Evolutionary conservation across 2,329 filamentous ascomycete species (phyloP), one percentile per base, ranked within the genome.

Genomic region (Helotiales sp.): DNA sequence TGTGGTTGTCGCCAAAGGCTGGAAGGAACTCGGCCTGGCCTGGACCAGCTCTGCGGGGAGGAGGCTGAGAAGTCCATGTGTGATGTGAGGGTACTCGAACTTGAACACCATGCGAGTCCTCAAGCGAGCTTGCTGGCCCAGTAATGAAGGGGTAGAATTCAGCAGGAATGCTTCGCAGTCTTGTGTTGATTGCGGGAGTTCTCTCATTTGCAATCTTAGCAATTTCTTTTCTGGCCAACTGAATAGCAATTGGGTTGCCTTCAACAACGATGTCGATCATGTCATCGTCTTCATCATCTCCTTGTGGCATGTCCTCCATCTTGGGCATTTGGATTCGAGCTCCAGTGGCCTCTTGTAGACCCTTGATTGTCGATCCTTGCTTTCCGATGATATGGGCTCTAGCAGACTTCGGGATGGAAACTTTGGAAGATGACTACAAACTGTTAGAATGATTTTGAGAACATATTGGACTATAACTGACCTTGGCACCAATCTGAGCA

Each of bases 101-200:
- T 77, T 92, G 90, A 40, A 97, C 84, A 69, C 93, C 92, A 69
- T 90, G 91, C 69, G 87, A 87, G 68, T 89, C 82, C 79, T 95
- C 91, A 61, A 97, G 84, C 43, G 86, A 85, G 71, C 87, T 84
- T 64, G 93, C 81, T 60, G 90, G 88, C 58, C 93, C 93, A 26
- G 93, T 91, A 78, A 99, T 90, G 83, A 99, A 99, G 61, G 95
- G 95, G 80, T 96, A 99, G 80, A 96, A 96, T 78, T 97, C 93
- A 28, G 93, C 87, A 7, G 96, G 94, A 67, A 99, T 91, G 58
- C 90, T 89, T 79, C 90, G 93, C 71, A 99, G 81, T 74, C 92
- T 93, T 65, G 93, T 86, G 80, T 88, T 96, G 76, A 94, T 87
- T 73, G 91, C 95, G 64, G 93, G 91, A 62, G 92, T 89, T 69